phyloP scores from a whole-genome alignment of 352 stramenopile genomes.

The Phytophthora vignae region DNA sequence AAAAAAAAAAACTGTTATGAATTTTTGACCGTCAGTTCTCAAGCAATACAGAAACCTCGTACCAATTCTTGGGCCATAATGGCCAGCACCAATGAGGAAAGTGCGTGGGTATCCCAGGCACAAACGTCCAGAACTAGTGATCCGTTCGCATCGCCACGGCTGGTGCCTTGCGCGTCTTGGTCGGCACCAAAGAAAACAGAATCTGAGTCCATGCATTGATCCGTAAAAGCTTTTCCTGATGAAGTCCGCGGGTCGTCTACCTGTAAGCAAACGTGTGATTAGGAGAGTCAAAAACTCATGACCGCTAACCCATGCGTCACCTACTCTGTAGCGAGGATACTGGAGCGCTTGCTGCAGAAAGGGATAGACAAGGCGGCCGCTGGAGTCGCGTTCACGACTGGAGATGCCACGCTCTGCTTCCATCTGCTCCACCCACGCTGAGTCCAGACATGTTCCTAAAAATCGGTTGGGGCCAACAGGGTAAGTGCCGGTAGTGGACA shows the following conservation, averaged over 20 bases:
- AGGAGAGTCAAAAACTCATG: not conserved
- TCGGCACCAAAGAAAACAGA: constrained; percentile 36
- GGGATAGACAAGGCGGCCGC: constrained; percentile 43
- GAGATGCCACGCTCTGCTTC: constrained; percentile 34
- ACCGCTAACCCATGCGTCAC: not conserved
- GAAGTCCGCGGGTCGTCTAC: constrained; percentile 39
- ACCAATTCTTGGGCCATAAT: constrained; percentile 59
- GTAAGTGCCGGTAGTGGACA: no score
- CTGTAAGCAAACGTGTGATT: constrained; percentile 2
- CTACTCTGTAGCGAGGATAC: constrained; percentile 36
- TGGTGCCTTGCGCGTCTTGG: constrained; percentile 17
- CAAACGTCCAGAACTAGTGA: constrained; percentile 44
- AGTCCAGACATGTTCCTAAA: not conserved
- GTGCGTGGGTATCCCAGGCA: constrained; percentile 53
- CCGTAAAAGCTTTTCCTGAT: constrained; percentile 13
- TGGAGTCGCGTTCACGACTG: constrained; percentile 34
- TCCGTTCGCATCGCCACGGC: constrained; percentile 27
- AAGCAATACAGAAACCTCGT: not conserved
- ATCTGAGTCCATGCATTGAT: constrained; percentile 12
- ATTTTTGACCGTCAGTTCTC: not conserved
- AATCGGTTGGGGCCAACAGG: no score
- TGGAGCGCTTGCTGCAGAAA: constrained; percentile 54
- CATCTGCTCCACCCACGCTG: constrained; percentile 46
- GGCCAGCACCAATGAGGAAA: constrained; percentile 46
- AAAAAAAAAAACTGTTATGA: not conserved